Evolutionary conservation across 1,284 basidiomycete species (phyloP), one percentile per base, ranked within the genome.

Genomic region (Pseudozyma flocculosa): DNA sequence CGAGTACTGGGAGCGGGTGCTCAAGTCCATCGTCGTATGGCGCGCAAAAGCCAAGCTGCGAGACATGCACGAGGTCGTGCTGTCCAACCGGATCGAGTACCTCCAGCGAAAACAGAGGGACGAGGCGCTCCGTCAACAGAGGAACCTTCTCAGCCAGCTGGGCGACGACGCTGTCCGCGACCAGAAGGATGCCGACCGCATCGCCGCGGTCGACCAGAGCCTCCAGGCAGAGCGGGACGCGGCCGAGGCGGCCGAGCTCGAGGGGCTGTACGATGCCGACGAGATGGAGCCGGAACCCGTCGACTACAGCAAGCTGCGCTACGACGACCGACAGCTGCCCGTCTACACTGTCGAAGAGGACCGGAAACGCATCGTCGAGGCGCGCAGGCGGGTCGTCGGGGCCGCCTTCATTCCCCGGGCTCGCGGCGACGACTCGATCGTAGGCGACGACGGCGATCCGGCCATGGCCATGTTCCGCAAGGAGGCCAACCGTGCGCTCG

Each of bases 1-100:
- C 14, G 95, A 99, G 78, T 99, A 98, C 77, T 99, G 95, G 95
- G 94, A 97, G 79, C 83, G 86, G 36, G 81, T 98, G 7, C 79
- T 98, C 54, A 89, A 90, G 78, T 92, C 90, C 76, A 81, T 98
- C 38, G 82, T 95, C n/a, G 93, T 98, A 1, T 95, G 91, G 88
- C 96, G 96, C 79, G 89, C 95, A n/a, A 95, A 95, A 81, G 88
- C 91, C 9, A 93, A 93, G 72, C 83, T 99, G 43, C 89, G 90
- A 75, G 85, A 84, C 55, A 83, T 97, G 57, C 95, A 99, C 78
- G 92, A 97, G 80, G 88, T 94, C 22, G 92, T 98, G 4, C 88
- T 98, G 40, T 87, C 90, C 51, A 98, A 98, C 76, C 86, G 95
- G 40, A 82, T 98, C 18, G 94, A 97, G 73, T 92, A 96, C 72